These are phyloP conservation scores for Fusarium phyllophilum DNA, from an alignment of 2,329 filamentous ascomycete genomes.

Conservation along the genomic window DNA sequence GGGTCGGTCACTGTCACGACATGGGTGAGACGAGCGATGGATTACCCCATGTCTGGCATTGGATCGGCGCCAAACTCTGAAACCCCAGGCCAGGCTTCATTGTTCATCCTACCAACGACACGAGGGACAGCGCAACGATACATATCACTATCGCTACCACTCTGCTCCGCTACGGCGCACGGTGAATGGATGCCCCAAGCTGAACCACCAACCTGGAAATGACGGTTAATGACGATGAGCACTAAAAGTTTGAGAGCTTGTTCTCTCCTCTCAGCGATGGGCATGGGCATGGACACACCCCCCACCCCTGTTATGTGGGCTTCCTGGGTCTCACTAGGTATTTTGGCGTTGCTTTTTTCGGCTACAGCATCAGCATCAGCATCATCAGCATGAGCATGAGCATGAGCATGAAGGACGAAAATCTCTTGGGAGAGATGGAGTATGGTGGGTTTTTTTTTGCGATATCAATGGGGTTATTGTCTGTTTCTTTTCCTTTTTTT, in stretches of 20 bases:
- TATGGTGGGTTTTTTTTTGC: slow-evolving; percentile 21
- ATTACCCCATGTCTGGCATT: slow-evolving; percentile 28
- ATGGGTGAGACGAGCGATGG: slow-evolving; percentile 14
- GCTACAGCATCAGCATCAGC: neutral
- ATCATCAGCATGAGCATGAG: neutral
- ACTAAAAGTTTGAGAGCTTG: neutral
- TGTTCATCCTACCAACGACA: neutral
- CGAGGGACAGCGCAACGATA: neutral
- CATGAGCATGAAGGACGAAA: slow-evolving; percentile 4
- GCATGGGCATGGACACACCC: neutral
- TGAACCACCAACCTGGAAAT: slow-evolving; percentile 8
- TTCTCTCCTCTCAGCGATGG: neutral
- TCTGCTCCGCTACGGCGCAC: neutral
- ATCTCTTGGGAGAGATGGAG: slow-evolving; percentile 24
- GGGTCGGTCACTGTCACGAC: neutral
- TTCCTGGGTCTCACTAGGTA: slow-evolving; percentile 8
- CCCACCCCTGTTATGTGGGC: neutral
- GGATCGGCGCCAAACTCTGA: slow-evolving; percentile 25
- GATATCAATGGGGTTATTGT: slow-evolving; percentile 29
- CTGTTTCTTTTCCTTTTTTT: neutral
- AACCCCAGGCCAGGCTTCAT: neutral
- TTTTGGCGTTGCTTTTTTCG: slow-evolving; percentile 3
- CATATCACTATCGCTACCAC: neutral
- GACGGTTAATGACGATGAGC: neutral
- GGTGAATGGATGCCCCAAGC: neutral